Evolutionary conservation across 108 stramenopile species (phyloP).

Genomic region (Schizochytrium sp.): DNA sequence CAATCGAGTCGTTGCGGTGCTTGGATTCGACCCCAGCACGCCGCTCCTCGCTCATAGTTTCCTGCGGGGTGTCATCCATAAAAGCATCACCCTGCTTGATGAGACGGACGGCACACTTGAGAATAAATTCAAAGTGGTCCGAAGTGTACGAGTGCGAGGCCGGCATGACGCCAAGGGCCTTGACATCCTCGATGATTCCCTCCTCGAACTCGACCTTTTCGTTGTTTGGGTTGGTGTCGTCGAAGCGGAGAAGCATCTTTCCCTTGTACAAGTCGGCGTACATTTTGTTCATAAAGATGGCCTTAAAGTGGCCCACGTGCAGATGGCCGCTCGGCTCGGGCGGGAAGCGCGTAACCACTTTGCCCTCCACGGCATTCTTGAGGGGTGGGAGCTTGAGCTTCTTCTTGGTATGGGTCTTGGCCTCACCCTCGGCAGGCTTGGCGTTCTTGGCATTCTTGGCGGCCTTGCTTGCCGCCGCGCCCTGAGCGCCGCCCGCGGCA

Average conservation of each 20-base stretch:
- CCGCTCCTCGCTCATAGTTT: conserved; percentile 64
- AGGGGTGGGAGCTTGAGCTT: conserved; percentile 33
- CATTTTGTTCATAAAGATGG: conserved; percentile 86
- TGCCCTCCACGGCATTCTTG: conserved; percentile 74
- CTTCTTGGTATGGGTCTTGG: not conserved
- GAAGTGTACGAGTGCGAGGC: conserved; percentile 51
- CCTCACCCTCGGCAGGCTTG: not conserved
- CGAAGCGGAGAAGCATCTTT: conserved; percentile 76
- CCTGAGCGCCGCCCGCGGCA: conserved; percentile 73
- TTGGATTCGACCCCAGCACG: not conserved
- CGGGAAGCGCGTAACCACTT: conserved; percentile 84
- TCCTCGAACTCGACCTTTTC: conserved; percentile 96
- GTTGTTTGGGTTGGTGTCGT: conserved; percentile 99
- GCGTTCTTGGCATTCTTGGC: not conserved
- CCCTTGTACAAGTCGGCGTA: conserved; percentile 91
- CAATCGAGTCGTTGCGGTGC: conserved; percentile 20
- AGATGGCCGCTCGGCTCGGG: conserved; percentile 98
- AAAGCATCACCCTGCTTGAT: conserved; percentile 84
- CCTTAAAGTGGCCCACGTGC: conserved; percentile 98
- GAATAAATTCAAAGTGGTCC: conserved; percentile 60
- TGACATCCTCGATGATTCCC: conserved; percentile 41
- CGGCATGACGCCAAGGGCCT: conserved; percentile 53
- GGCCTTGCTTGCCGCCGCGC: conserved; percentile 59
- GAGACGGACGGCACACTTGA: conserved; percentile 69
- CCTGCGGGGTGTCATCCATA: conserved; percentile 98